Conservation (phyloP, 345 rosid genomes). For the Arabis hirsuta region DNA sequence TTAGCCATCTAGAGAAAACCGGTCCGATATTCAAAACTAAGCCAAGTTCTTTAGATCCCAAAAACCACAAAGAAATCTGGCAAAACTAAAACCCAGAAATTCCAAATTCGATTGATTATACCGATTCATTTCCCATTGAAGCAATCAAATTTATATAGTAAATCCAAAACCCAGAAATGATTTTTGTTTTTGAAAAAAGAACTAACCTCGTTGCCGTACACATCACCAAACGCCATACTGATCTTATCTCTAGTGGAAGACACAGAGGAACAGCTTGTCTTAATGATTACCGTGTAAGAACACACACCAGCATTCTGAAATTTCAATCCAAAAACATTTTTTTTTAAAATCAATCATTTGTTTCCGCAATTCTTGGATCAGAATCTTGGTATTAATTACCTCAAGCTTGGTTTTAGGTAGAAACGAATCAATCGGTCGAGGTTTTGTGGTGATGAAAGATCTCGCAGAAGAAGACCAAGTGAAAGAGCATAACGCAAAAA, state of each 20-base stretch:
- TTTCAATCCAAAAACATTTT: not conserved
- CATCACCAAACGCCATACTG: slow-evolving; percentile 73
- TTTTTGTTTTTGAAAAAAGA: too few species aligned
- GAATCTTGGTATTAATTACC: slow-evolving; percentile 42
- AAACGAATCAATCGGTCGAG: slow-evolving; percentile 45
- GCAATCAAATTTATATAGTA: not conserved
- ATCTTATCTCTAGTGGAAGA: slow-evolving; percentile 64
- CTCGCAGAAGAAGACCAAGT: slow-evolving; percentile 39
- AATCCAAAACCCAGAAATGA: slow-evolving; percentile 18
- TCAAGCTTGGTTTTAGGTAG: slow-evolving; percentile 43
- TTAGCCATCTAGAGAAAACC: too few species aligned
- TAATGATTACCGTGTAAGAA: slow-evolving; percentile 55
- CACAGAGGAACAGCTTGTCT: slow-evolving; percentile 71
- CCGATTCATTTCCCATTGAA: not conserved
- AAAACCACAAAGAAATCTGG: not conserved
- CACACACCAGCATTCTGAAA: slow-evolving; percentile 50
- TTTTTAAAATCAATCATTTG: not conserved
- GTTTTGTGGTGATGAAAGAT: slow-evolving; percentile 39
- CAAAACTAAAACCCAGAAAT: not conserved
- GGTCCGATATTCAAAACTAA: not conserved
- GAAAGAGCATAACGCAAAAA: slow-evolving; percentile 30
- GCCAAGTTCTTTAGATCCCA: slow-evolving; percentile 14
- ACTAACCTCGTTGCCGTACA: slow-evolving; percentile 77
- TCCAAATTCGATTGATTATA: not conserved
- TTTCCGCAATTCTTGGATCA: slow-evolving; percentile 3